A percentile compares a stretch with the other conserved stretches of the same genome.
Evolutionary conservation across 129 eudicot species (phyloP).

Genomic region (Saposhnikovia divaricata): DNA sequence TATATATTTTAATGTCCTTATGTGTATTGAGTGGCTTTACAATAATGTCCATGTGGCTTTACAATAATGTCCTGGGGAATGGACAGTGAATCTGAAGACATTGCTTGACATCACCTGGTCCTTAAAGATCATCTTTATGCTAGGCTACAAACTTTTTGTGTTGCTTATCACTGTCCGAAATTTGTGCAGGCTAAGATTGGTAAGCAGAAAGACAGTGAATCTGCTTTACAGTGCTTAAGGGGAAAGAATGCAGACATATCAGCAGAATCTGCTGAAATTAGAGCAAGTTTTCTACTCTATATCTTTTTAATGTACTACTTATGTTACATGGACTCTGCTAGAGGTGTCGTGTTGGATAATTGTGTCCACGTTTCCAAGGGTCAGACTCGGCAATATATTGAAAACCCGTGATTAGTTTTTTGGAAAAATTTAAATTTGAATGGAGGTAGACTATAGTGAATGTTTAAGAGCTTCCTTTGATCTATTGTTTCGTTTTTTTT

Average conservation of each 20-base stretch:
- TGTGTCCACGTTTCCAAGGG: background rate
- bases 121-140: background rate
- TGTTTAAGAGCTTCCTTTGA: background rate
- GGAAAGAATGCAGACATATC: slow-evolving; percentile 52
- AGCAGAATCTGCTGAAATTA: slow-evolving; percentile 63
- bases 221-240: slow-evolving; percentile 58
- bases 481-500: background rate
- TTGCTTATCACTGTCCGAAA: background rate
- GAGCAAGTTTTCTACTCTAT: slow-evolving; percentile 28
- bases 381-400: background rate
- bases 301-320: background rate
- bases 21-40: background rate
- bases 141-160: background rate
- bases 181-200: slow-evolving; percentile 62
- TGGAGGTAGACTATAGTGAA: background rate
- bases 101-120: background rate
- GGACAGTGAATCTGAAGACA: background rate
- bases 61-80: background rate
- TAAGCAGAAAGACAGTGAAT: slow-evolving; percentile 44
- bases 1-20: background rate
- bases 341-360: background rate
- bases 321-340: background rate
- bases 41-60: background rate
- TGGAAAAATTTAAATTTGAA: background rate
- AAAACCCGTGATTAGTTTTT: background rate